Percentiles rank a stretch among this genome's conserved stretches.
phyloP scores from a whole-genome alignment of 106 monocot species.

The Posidonia australis region DNA sequence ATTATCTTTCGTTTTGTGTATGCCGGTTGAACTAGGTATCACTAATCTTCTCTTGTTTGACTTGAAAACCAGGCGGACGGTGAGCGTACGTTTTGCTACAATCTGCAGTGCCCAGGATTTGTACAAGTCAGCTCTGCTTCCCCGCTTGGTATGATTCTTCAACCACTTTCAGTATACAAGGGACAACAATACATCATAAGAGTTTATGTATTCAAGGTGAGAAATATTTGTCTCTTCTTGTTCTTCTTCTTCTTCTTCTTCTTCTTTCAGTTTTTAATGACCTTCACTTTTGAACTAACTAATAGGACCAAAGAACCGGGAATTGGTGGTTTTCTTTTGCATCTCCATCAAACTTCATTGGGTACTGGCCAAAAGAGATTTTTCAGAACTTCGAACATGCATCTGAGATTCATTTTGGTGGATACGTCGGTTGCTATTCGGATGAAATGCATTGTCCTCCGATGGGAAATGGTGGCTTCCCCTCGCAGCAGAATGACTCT shows the following conservation, averaged over 20 bases:
- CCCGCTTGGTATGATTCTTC: neutral
- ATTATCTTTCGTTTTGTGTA: neutral
- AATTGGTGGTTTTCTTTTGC: slow-evolving; percentile 1
- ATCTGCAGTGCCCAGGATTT: neutral
- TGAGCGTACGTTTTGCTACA: neutral
- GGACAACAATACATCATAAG: neutral
- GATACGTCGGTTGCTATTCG: neutral
- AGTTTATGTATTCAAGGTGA: neutral
- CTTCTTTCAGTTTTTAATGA: neutral
- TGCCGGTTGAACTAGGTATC: neutral
- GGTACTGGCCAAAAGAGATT: neutral
- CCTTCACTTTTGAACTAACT: neutral
- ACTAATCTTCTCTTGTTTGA: neutral
- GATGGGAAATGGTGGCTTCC: neutral
- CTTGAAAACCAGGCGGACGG: neutral
- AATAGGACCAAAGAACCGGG: neutral
- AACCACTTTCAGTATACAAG: neutral
- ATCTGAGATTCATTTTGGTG: neutral
- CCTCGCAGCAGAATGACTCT: neutral
- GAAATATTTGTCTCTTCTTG: neutral
- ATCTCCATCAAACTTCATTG: neutral
- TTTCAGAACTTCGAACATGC: neutral
- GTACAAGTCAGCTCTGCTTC: neutral
- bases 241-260: neutral
- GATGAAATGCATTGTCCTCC: neutral